Evolutionary conservation across 2,329 filamentous ascomycete genomes (phyloP).

Genomic region (Aureobasidium namibiae): DNA sequence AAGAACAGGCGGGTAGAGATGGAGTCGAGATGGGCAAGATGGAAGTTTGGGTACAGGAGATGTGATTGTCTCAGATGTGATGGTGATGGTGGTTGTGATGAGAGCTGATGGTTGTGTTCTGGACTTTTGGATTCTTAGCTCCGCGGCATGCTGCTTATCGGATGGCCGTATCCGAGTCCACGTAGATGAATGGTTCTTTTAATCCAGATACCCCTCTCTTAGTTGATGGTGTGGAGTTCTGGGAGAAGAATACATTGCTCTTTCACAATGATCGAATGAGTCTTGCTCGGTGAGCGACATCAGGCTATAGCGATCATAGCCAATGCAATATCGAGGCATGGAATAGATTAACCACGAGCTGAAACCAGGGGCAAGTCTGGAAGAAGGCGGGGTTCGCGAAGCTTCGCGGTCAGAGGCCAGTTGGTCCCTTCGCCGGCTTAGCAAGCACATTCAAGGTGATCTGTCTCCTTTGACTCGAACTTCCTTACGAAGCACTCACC

Average conservation of each 20-base stretch:
- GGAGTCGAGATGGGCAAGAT: constrained; percentile 14
- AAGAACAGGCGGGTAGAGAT: constrained; percentile 49
- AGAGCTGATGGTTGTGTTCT: background rate
- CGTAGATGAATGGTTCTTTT: background rate
- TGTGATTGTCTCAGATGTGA: background rate
- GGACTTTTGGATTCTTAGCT: background rate
- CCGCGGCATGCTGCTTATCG: background rate
- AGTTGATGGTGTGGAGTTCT: background rate
- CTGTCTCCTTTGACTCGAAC: constrained; percentile 2
- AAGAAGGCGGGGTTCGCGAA: constrained; percentile 1
- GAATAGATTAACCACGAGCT: background rate
- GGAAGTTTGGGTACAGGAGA: constrained; percentile 14
- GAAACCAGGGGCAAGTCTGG: background rate
- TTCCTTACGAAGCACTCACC: background rate
- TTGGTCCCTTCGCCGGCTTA: constrained; percentile 2
- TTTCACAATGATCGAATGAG: too few species aligned
- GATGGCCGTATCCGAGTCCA: background rate
- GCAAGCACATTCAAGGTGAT: constrained; percentile 1
- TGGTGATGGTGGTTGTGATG: background rate
- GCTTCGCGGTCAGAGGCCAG: background rate
- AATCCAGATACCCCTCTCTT: background rate
- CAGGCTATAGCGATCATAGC: background rate
- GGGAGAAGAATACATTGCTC: background rate
- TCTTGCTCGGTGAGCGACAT: background rate
- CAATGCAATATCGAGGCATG: background rate